These are phyloP conservation scores for Bothriochloa decipiens DNA, from an alignment of 176 grass and related monocot genomes.

Conservation along the genomic window DNA sequence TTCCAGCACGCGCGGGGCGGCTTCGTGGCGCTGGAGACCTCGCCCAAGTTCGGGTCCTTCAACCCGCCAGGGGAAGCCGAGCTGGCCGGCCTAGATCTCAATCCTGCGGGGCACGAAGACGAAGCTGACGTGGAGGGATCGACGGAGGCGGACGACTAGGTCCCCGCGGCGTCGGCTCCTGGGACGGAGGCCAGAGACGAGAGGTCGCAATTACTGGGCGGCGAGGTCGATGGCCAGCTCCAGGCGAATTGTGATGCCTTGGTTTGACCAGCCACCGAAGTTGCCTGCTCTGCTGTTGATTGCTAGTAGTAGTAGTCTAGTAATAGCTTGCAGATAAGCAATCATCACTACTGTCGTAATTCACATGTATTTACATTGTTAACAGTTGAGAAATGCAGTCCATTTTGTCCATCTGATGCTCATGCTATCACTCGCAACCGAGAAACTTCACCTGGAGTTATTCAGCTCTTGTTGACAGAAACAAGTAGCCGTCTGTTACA, in stretches of 20 bases:
- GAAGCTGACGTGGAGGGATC: not conserved
- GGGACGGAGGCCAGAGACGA: not conserved
- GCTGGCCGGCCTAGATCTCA: not conserved
- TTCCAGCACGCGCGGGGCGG: slow-evolving; percentile 65
- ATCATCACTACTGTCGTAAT: not conserved
- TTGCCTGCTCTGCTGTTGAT: not conserved
- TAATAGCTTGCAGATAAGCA: not conserved
- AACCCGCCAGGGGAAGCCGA: slow-evolving; percentile 35
- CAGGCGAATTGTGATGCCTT: not conserved
- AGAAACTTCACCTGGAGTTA: not conserved
- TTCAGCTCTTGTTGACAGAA: not conserved
- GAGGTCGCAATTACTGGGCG: not conserved
- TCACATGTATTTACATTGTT: not conserved
- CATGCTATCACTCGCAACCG: not conserved
- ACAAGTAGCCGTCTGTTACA: no score
- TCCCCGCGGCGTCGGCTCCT: not conserved
- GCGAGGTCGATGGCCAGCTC: not conserved
- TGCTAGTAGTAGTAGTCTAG: not conserved
- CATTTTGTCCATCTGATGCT: not conserved
- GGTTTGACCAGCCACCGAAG: not conserved
- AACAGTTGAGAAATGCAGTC: not conserved
- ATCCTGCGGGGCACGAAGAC: not conserved
- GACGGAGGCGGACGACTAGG: slow-evolving; percentile 4
- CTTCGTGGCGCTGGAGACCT: slow-evolving; percentile 67
- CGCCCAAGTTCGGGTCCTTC: slow-evolving; percentile 94